Evolutionary conservation across 2,329 filamentous ascomycete genomes (phyloP), one percentile per base, ranked within the genome.

Genomic region (Aspergillus sp.): DNA sequence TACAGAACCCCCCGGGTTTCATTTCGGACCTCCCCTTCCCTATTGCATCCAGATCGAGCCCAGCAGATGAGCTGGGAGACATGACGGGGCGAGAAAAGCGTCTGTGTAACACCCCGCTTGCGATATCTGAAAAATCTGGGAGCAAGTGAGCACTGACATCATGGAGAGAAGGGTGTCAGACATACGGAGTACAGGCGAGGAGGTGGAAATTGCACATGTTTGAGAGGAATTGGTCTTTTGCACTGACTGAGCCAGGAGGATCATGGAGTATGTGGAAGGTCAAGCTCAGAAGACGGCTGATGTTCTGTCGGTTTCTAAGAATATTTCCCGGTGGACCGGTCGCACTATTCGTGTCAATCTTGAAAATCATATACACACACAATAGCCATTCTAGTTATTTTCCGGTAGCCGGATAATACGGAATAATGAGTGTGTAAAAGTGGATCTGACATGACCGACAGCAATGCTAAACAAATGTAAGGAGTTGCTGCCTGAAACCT

Each of bases 401-500:
- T 9, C 6, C 16, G 14, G 16, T 46, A 16, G 42, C 18, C 14
- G 42, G 42, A 46, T 6, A 46, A 46, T 47, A 14, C 45, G 12
- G 22, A 24, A 20, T 51, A 24, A 56, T 56, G 16, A 51, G 24
- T 51, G 54, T 29, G 18, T 20, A 36, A 56, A 50, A 36, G 49
- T 51, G 54, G 39, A 45, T 32, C 47, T 16, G 45, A 45, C 46
- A 50, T 32, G 29, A 29, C 22, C 31, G 39, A 42, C 26, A 36
- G n/a, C 32, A 18, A 46, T 45, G 47, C n/a, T 49, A 49, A 47
- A 16, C 32, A 16, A 32, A 57, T 47, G 58, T 52, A 60, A 60
- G 55, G 58, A 60, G 55, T 10, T 47, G 47, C 49, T 52, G 46
- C 52, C 56, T 46, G 56, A 53, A 54, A 50, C 56, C n/a, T 16